Percentiles rank a stretch among this genome's conserved stretches.
Conservation (phyloP, 805 yeast genomes). For the Lachancea nothofagi region DNA sequence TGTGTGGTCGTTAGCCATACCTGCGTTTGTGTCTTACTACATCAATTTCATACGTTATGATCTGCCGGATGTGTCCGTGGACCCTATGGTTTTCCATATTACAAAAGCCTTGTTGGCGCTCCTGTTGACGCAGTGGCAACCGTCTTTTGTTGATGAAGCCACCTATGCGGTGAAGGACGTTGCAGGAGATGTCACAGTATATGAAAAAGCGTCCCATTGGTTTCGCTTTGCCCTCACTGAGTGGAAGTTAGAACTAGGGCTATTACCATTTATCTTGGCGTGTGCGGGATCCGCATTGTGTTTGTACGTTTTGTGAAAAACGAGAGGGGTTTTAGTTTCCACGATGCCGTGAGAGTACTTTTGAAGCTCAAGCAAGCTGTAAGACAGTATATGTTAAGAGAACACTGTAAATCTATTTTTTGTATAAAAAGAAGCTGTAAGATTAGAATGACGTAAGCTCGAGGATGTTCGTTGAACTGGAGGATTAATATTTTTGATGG, state of each 20-base stretch:
- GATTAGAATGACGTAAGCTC: too few relatives aligned
- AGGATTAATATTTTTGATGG: too few relatives aligned
- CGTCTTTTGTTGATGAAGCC: conserved; percentile 11
- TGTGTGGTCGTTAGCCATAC: conserved; percentile 14
- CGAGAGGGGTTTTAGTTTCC: too few relatives aligned
- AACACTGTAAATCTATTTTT: not conserved
- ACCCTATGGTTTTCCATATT: conserved; percentile 30
- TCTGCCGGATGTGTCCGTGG: conserved; percentile 21
- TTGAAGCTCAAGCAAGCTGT: too few relatives aligned
- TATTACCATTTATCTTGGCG: conserved; percentile 22
- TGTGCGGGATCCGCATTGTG: conserved; percentile 21
- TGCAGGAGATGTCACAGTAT: conserved; percentile 5
- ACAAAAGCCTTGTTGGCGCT: conserved; percentile 21
- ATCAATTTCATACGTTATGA: conserved; percentile 31
- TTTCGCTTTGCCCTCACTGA: conserved; percentile 12
- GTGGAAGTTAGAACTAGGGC: conserved; percentile 18
- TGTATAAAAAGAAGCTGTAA: not conserved
- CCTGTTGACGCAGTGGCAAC: conserved; percentile 14
- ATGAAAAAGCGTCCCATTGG: conserved; percentile 10
- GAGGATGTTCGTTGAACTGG: too few relatives aligned
- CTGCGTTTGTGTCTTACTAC: conserved; percentile 24
- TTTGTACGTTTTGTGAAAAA: conserved; percentile 21
- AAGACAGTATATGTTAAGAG: too few relatives aligned
- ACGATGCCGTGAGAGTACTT: too few relatives aligned
- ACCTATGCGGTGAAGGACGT: conserved; percentile 11